Base-by-base conservation (phyloP, 2,329 filamentous ascomycete genomes). In the Graphilbum fragrans region DNA sequence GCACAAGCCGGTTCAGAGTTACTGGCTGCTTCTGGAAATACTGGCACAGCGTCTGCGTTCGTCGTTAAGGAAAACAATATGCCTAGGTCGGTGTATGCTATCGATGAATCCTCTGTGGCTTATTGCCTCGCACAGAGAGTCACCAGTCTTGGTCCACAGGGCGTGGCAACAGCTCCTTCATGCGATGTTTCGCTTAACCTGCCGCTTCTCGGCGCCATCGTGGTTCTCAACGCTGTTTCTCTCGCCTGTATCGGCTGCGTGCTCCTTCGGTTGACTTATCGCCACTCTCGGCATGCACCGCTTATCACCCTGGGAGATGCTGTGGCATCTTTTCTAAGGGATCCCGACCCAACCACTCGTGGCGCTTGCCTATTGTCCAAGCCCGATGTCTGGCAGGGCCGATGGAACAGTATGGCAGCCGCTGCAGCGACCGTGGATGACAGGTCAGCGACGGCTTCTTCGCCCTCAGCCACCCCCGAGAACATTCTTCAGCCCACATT, bases 231-330 rank as follows among this genome's bases (percentile, higher is more conserved):
- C 45, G 54, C 61, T 2, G 46, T 63, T 35, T 56, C 56, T 5
- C 53, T 64, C 35, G 51, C 60, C 18, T 42, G 53, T 23, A 38
- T 45, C 17, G 31, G 8, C 4, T n/a, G 18, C 8, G 19, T 38
- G 4, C 53, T 57, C n/a, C 56, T 50, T 44, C 45, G 49, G 35
- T 51, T 53, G 27, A 53, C 62, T 3, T 36, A 52, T 17, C 45
- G 47, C 22, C 49, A 44, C 23, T 45, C 47, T 25, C 53, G 52
- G 17, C 64, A 67, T 47, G 53, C 55, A 16, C 68, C 67, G 1
- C 59, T 73, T 5, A 62, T 65, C 16, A 72, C 68, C 1, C 57
- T 72, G 3, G 69, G 69, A 25, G 70, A 73, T 46, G 65, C 66
- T 22, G 55, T 73, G n/a, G 51, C 60, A 5, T 72, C 69, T 2